Conservation (phyloP, 768 basidiomycete species). For the Plicaturopsis crispa region DNA sequence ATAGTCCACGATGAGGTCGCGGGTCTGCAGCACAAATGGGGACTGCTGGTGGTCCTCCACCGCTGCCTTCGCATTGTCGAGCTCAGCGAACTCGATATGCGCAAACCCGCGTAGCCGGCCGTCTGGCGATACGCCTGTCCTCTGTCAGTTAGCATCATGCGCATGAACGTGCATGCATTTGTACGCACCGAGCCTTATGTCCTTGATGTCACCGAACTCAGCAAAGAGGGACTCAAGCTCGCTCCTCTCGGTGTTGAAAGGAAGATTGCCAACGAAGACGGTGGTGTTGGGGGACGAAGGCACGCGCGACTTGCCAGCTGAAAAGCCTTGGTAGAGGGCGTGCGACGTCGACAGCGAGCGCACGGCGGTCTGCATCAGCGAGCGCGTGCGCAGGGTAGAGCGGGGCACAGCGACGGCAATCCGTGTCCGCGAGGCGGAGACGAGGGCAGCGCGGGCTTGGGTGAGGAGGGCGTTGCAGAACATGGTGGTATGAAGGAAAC, state of each 20-base stretch:
- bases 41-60: conserved; percentile 29
- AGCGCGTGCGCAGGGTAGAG: conserved; percentile 5
- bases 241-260: conserved; percentile 33
- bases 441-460: conserved; percentile 25
- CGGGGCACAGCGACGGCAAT: background rate
- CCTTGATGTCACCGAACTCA: conserved; percentile 32
- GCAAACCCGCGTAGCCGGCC: conserved; percentile 37
- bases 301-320: background rate
- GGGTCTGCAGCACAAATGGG: conserved; percentile 40
- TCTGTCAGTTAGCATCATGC: conserved; percentile 8
- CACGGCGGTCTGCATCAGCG: conserved; percentile 7
- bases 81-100: conserved; percentile 33
- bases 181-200: conserved; percentile 33
- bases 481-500: conserved; percentile 21
- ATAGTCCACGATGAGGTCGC: conserved; percentile 35
- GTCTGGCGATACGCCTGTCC: conserved; percentile 16
- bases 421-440: background rate
- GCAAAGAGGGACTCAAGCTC: conserved; percentile 34
- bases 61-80: conserved; percentile 29
- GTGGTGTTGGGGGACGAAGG: conserved; percentile 23
- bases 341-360: conserved; percentile 18
- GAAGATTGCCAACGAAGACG: conserved; percentile 47
- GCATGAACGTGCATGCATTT: background rate
- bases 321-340: conserved; percentile 1
- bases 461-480: conserved; percentile 28